Percentiles rank a stretch among this genome's conserved stretches.
phyloP scores from a whole-genome alignment of 2,329 filamentous ascomycete genomes.

The Pseudogymnoascus sp. region DNA sequence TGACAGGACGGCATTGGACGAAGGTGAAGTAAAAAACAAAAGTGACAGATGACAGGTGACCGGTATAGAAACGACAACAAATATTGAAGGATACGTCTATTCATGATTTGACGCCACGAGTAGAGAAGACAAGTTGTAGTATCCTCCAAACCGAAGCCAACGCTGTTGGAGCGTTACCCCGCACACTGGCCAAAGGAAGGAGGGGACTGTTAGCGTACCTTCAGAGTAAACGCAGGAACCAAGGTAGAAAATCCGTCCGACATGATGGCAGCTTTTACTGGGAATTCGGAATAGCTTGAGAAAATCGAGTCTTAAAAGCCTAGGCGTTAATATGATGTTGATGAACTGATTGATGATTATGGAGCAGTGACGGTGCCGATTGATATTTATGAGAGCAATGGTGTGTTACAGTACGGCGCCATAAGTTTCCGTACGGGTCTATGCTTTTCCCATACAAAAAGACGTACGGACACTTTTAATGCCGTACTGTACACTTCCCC shows the following conservation, averaged over 20 bases:
- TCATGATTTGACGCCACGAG: neutral
- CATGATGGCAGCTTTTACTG: neutral
- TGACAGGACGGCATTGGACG: neutral
- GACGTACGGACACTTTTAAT: too few relatives aligned
- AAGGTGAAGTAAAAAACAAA: neutral
- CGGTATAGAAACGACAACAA: neutral
- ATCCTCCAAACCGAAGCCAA: neutral
- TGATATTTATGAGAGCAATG: too few relatives aligned
- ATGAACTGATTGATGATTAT: neutral
- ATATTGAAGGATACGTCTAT: neutral
- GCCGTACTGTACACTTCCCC: neutral
- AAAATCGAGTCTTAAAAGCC: neutral
- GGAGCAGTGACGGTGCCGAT: neutral
- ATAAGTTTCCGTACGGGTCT: too few relatives aligned
- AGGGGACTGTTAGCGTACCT: slow-evolving; percentile 1
- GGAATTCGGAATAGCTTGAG: neutral
- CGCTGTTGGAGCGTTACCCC: neutral
- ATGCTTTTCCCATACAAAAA: too few relatives aligned
- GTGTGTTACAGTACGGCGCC: too few relatives aligned
- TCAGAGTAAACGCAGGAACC: slow-evolving; percentile 4
- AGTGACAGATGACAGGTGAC: neutral
- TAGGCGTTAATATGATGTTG: neutral
- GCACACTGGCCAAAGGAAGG: slow-evolving; percentile 22
- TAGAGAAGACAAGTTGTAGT: neutral
- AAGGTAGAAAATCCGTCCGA: slow-evolving; percentile 4